phyloP scores from a whole-genome alignment of 345 rosid genomes.

The thale cress (Arabidopsis thaliana) region DNA sequence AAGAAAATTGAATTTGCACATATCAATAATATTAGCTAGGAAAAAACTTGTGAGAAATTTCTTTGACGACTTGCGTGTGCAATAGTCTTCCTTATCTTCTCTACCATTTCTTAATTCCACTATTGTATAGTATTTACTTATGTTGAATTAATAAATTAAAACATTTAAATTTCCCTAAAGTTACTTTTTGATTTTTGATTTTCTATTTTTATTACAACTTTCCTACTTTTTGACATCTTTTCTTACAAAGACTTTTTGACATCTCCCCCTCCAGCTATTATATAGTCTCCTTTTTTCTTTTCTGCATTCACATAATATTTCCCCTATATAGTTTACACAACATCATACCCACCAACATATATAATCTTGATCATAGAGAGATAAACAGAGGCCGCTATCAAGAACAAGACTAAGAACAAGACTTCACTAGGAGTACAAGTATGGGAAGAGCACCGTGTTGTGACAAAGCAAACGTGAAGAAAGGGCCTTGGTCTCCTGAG shows the following conservation, averaged over 20 bases:
- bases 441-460: slow-evolving; percentile 96
- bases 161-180: slow-evolving; percentile 5
- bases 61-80: not conserved
- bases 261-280: slow-evolving; percentile 67
- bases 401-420: slow-evolving; percentile 22
- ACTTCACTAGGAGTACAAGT: slow-evolving; percentile 10
- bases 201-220: not conserved
- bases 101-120: slow-evolving; percentile 44
- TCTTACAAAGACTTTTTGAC: slow-evolving; percentile 50
- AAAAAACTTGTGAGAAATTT: slow-evolving; percentile 29
- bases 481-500: slow-evolving; percentile 93
- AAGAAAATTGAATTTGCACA: not conserved
- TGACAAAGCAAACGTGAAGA: slow-evolving; percentile 82
- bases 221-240: slow-evolving; percentile 37
- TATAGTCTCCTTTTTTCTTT: slow-evolving; percentile 27
- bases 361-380: slow-evolving; percentile 17
- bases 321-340: slow-evolving; percentile 20
- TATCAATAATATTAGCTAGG: not conserved
- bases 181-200: slow-evolving; percentile 22
- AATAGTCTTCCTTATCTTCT: slow-evolving; percentile 42
- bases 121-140: not conserved
- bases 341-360: slow-evolving; percentile 39
- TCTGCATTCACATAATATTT: slow-evolving; percentile 33
- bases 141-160: not conserved
- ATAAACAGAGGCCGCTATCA: not conserved